A percentile compares a stretch with the other conserved stretches of the same genome.
These are phyloP conservation scores for Rhizopogon vesiculosus DNA, from an alignment of 768 basidiomycete species.

Conservation along the genomic window DNA sequence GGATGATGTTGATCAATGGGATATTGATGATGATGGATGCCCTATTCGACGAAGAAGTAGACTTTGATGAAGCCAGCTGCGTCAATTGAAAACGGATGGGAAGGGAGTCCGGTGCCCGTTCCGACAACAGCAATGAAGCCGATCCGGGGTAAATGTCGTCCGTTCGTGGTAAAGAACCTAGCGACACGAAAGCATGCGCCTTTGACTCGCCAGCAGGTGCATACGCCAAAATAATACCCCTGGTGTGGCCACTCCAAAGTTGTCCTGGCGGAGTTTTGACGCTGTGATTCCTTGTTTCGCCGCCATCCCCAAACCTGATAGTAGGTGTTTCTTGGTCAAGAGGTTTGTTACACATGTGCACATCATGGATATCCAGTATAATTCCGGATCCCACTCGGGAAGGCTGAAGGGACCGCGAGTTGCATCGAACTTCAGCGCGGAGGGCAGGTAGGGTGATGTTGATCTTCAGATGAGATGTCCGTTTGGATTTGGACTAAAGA, in stretches of 20 bases:
- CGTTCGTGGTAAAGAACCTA: constrained; percentile 38
- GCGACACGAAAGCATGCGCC: constrained; percentile 44
- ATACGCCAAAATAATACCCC: constrained; percentile 46
- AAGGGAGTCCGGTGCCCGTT: constrained; percentile 7
- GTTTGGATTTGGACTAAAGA: background rate
- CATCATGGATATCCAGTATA: constrained; percentile 55
- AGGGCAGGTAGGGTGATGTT: constrained; percentile 23
- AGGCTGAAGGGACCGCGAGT: constrained; percentile 41
- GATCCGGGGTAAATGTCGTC: background rate
- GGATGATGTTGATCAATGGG: constrained; percentile 56
- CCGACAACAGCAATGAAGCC: constrained; percentile 18
- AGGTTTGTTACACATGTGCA: constrained; percentile 34
- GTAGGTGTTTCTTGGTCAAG: constrained; percentile 12
- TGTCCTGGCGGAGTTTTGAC: constrained; percentile 5
- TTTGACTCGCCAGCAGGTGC: constrained; percentile 31
- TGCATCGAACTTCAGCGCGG: constrained; percentile 64
- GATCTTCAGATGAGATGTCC: background rate
- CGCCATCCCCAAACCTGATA: constrained; percentile 25
- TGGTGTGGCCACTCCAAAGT: constrained; percentile 37
- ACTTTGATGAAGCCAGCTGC: constrained; percentile 5
- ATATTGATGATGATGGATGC: constrained; percentile 32
- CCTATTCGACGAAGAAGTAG: constrained; percentile 3
- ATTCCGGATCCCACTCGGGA: constrained; percentile 62
- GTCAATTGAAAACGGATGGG: constrained; percentile 20
- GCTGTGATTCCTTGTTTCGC: background rate